Evolutionary conservation across 257 asterid genomes (phyloP), one percentile per base, ranked within the genome.

Genomic region (Rubia yunnanensis): DNA sequence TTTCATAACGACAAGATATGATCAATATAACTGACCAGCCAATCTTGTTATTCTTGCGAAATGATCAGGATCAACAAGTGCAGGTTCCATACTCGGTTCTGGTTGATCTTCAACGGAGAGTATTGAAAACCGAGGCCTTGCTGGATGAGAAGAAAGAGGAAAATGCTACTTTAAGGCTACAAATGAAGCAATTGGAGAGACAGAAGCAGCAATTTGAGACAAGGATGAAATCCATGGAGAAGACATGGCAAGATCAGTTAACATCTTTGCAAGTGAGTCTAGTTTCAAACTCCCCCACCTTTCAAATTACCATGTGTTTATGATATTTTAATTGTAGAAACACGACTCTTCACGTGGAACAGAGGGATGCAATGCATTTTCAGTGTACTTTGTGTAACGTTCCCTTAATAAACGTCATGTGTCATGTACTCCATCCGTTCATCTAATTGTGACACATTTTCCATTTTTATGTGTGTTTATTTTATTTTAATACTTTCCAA

Each of bases 211-310:
- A 67, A 22, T 69, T 79, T 18, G 95, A 90, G 73, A 78, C 80
- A 39, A 84, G 76, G 30, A 90, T 90, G 92, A 73, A 70, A 50
- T 73, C 74, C 34, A 72, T 79, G 90, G 97, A 90, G 74, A 85
- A 73, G 63, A 70, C 67, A 69, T 90, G 97, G 97, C 97, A 90
- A 68, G 92, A 90, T 75, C 84, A 90, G 64, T 76, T 90, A 32
- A 79, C 76, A 46, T 63, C 83, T 52, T 67, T 85, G 60, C 95
- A 90, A 73, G 95, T 89, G 57, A 80, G 88, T 1, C 28, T 58
- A 44, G 50, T 15, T 4, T 44, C 52, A 44, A 44, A 15, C 7
- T 32, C 9, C 48, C n/a, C n/a, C n/a, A n/a, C n/a, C n/a, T n/a
- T 2, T 10, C 18, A 39, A 39, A 39, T 39, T n/a, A 1, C 11